Evolutionary conservation across 495 filamentous ascomycete species (phyloP), one percentile per base, ranked within the genome.

Genomic region (Penicillium verhagenii): DNA sequence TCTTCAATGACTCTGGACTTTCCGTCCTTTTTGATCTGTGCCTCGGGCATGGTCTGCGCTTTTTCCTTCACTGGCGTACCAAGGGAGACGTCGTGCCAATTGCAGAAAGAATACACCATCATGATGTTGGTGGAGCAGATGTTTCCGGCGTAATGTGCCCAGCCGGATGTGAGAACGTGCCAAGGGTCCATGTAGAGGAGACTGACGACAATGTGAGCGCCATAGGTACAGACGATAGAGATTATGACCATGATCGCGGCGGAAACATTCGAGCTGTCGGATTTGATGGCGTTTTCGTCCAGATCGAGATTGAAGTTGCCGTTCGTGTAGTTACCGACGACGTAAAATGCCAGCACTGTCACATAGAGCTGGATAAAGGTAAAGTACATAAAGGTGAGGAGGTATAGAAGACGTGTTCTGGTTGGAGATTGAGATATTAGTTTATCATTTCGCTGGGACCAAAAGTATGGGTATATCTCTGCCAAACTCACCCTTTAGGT

Each of bases 71-170:
- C 92, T 77, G 96, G 96, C 72, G 92, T 96, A 79, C 93, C 93
- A 89, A 93, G 96, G 13, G 92, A 96, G 47, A 97, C 93, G 72
- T 97, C 93, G 89, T 96, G 92, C 92, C 92, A 96, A 76, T 96
- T 96, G 82, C 90, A 91, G 84, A 95, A 96, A 53, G 73, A 88
- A 75, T 97, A 97, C 44, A 97, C 91, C 77, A 92, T 97, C 57
- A 97, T 84, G 61, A 97, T 93, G 74, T 97, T 97, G 84, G 68
- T 92, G 79, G 35, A 92, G 76, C 61, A 97, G 77, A 72, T 96
- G 6, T 23, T 50, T 19, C 47, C 48, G 1, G 54, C 29, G 24
- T 38, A 57, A 33, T 47, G 96, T 59, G 88, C 81, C 33, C 89
- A 88, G 81, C 93, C 96, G 28, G 91, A 96, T 65, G 91, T 91